Evolutionary conservation across 2,329 filamentous ascomycete genomes (phyloP).

Genomic region (Curvularia hawaiiensis): DNA sequence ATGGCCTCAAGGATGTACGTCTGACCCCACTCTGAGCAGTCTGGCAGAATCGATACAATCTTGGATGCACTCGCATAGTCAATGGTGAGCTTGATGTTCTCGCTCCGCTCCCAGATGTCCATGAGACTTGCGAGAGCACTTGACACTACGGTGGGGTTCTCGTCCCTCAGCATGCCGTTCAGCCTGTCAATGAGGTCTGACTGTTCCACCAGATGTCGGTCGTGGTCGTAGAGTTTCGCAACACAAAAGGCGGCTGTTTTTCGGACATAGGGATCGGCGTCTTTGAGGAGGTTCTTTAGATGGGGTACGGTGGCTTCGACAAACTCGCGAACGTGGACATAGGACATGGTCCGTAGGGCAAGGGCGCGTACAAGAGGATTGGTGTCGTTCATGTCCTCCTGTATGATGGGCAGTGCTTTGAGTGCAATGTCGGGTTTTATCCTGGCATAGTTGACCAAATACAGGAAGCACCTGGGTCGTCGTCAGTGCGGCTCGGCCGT

Average conservation of each 20-base stretch:
- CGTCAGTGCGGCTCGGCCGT: conserved; percentile 35
- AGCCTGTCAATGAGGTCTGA: conserved; percentile 92
- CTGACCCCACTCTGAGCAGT: conserved; percentile 99
- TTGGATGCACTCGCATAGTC: conserved; percentile 98
- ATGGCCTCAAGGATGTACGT: conserved; percentile 97
- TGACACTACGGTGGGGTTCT: conserved; percentile 96
- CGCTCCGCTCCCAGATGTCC: conserved; percentile 98
- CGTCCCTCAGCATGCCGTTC: conserved; percentile 87
- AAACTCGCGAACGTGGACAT: conserved; percentile 95
- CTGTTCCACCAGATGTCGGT: conserved; percentile 83
- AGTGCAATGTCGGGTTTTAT: conserved; percentile 93
- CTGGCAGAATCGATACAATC: conserved; percentile 93
- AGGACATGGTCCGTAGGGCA: conserved; percentile 93
- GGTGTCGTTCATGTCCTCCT: conserved; percentile 90
- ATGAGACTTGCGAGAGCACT: conserved; percentile 89
- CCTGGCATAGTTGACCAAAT: conserved; percentile 94
- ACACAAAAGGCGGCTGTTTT: conserved; percentile 97
- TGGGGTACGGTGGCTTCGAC: conserved; percentile 88
- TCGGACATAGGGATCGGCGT: conserved; percentile 92
- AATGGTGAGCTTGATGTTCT: conserved; percentile 96
- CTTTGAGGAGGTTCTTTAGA: conserved; percentile 80
- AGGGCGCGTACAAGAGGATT: conserved; percentile 93
- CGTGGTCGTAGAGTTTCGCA: conserved; percentile 97
- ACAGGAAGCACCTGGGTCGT: conserved; percentile 84
- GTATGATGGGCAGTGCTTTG: conserved; percentile 86